Conservation (phyloP, 108 stramenopile genomes). For the Stephanodiscus triporus region DNA sequence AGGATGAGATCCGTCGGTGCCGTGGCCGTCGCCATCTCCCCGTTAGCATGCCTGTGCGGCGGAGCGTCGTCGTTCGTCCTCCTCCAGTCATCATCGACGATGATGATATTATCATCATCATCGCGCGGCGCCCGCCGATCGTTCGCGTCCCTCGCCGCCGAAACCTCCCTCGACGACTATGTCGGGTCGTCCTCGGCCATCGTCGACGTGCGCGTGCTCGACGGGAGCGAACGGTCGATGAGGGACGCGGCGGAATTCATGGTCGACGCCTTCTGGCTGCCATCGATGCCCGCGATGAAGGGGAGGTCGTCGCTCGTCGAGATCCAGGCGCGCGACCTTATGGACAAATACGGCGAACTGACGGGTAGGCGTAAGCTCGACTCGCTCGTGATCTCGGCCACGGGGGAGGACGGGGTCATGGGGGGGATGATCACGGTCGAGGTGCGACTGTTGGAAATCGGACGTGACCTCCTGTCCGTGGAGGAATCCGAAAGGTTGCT, state of each 20-base stretch:
- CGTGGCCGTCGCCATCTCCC: background rate
- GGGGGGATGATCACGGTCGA: constrained; percentile 62
- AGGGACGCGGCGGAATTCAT: constrained; percentile 56
- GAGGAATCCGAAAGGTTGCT: constrained; percentile 55
- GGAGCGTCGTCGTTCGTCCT: background rate
- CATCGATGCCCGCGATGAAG: constrained; percentile 33
- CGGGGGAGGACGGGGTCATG: constrained; percentile 37
- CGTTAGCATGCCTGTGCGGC: background rate
- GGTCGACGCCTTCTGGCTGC: constrained; percentile 66
- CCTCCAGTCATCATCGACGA: background rate
- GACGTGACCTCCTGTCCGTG: constrained; percentile 39
- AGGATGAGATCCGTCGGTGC: background rate
- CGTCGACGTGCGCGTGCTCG: background rate
- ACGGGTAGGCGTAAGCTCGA: constrained; percentile 65
- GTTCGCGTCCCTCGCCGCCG: background rate
- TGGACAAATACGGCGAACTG: constrained; percentile 65
- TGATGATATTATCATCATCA: background rate
- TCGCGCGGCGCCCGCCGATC: background rate
- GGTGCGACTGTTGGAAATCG: constrained; percentile 46
- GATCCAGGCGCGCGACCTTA: constrained; percentile 56
- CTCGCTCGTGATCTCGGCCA: constrained; percentile 43
- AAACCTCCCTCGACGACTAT: background rate
- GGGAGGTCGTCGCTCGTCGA: constrained; percentile 35
- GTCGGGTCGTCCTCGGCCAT: background rate
- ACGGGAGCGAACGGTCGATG: constrained; percentile 34